Evolutionary conservation across 2,329 filamentous ascomycete species (phyloP).

Genomic region (Colletotrichum tanaceti): DNA sequence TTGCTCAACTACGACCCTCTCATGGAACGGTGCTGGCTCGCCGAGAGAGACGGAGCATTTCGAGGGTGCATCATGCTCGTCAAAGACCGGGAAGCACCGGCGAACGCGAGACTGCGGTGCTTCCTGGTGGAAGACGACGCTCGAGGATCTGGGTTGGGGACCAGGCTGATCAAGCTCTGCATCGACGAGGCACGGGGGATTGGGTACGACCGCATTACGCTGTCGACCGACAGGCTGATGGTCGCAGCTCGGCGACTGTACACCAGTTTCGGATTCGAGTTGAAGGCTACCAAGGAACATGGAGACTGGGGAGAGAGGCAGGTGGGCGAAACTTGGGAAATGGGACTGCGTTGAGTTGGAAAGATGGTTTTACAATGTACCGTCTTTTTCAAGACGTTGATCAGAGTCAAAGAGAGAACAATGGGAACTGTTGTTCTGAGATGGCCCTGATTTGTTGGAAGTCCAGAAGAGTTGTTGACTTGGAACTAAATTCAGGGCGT

Average conservation of each 20-base stretch:
- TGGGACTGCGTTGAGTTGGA: slow-evolving; percentile 3
- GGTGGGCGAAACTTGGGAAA: slow-evolving; percentile 34
- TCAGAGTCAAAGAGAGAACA: no score
- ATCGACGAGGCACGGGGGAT: slow-evolving; percentile 41
- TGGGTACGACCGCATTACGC: slow-evolving; percentile 39
- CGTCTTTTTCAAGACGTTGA: no score
- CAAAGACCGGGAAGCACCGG: slow-evolving; percentile 34
- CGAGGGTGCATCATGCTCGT: slow-evolving; percentile 45
- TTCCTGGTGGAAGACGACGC: slow-evolving; percentile 44
- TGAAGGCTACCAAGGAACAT: slow-evolving; percentile 18
- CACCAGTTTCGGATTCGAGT: slow-evolving; percentile 40
- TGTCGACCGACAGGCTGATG: slow-evolving; percentile 42
- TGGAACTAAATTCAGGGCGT: no score
- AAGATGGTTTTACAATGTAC: background rate
- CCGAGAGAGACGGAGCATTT: slow-evolving; percentile 43
- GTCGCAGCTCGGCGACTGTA: slow-evolving; percentile 42
- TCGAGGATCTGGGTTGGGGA: slow-evolving; percentile 42
- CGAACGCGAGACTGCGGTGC: slow-evolving; percentile 43
- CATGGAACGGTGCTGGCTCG: slow-evolving; percentile 47
- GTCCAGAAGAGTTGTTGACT: no score
- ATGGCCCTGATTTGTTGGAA: no score
- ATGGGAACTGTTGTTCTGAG: no score
- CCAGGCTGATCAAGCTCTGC: slow-evolving; percentile 37
- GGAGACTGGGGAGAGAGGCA: background rate
- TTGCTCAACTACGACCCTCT: slow-evolving; percentile 42